Evolutionary conservation across 768 basidiomycete genomes (phyloP).

Genomic region (Boletus reticuloceps): DNA sequence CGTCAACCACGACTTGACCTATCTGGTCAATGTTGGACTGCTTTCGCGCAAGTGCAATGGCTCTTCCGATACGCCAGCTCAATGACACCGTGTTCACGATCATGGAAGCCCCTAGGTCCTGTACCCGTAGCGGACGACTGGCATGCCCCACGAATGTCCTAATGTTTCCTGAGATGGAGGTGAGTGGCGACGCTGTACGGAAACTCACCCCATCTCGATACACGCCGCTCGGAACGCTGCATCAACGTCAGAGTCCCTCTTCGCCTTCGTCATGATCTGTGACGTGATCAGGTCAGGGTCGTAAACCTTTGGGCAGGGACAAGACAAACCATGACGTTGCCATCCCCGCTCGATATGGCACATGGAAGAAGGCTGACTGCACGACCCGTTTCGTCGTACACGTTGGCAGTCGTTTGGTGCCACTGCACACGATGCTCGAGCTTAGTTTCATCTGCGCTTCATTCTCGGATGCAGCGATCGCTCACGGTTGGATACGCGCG

Average conservation of each 20-base stretch:
- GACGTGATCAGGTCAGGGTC: constrained; percentile 13
- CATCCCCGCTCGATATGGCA: constrained; percentile 37
- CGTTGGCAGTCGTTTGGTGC: constrained; percentile 32
- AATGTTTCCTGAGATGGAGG: neutral
- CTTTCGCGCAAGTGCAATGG: constrained; percentile 51
- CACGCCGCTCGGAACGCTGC: constrained; percentile 45
- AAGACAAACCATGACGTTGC: constrained; percentile 32
- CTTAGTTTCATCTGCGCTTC: constrained; percentile 1
- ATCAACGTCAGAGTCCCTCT: constrained; percentile 43
- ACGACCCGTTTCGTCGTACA: constrained; percentile 26
- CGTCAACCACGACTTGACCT: constrained; percentile 33
- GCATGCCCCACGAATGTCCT: constrained; percentile 46
- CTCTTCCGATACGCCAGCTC: constrained; percentile 62
- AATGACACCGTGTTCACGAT: constrained; percentile 54
- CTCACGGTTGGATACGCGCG: constrained; percentile 34
- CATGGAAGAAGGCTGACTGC: constrained; percentile 31
- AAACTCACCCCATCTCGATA: constrained; percentile 46
- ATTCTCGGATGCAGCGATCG: constrained; percentile 11
- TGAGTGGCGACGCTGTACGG: neutral
- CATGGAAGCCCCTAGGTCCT: constrained; percentile 37
- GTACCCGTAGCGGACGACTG: constrained; percentile 38
- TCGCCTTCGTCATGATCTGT: constrained; percentile 43
- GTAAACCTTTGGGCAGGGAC: neutral
- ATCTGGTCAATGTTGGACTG: constrained; percentile 41
- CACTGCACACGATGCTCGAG: constrained; percentile 13